Base-by-base conservation (phyloP, 306 rosid species). In the Oxytropis ochrocephala region DNA sequence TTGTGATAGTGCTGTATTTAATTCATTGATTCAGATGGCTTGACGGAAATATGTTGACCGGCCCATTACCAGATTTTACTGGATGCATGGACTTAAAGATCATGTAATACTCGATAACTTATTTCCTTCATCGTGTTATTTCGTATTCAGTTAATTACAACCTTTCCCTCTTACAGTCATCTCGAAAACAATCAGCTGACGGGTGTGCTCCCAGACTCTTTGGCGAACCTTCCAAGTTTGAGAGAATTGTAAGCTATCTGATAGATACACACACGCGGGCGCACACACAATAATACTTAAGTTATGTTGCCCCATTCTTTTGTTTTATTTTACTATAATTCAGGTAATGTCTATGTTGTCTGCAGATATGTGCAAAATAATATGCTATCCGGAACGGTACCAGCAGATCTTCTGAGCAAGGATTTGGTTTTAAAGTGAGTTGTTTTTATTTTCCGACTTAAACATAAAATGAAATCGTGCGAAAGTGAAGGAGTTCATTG, bases 341-440 rank as follows among this genome's bases (percentile, higher is more conserved):
- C 19, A 35, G 17, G 33, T 52, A 53, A 67, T 53, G 61, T 71
- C 36, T 81, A n/a, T 81, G 70, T 66, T 76, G 67, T 43, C 65
- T 78, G 80, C 85, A 93, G 97, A 84, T 80, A 90, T 76, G 86
- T 90, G 80, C 96, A 90, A 83, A 88, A 90, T 75, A 93, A 93
- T 75, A 57, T 60, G 89, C 63, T 93, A 78, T 85, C 91, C 12
- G 98, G 98, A 84, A 78, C 80, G 2, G 74, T 93, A 55, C 98
- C 98, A 2, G 68, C 79, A 3, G 79, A 81, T 63, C 98, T 90
- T 72, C 70, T 79, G 51, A 83, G 78, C 43, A 82, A 76, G 77
- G 73, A 84, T 76, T 60, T 90, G 73, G 67, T 69, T 73, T 39
- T 93, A 30, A 65, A 80, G 98, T 92, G 83, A 86, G 98, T 84